Percentiles rank a stretch among this genome's conserved stretches.
Evolutionary conservation across 768 basidiomycete species (phyloP).

Genomic region (Calocybe gangraenosa): DNA sequence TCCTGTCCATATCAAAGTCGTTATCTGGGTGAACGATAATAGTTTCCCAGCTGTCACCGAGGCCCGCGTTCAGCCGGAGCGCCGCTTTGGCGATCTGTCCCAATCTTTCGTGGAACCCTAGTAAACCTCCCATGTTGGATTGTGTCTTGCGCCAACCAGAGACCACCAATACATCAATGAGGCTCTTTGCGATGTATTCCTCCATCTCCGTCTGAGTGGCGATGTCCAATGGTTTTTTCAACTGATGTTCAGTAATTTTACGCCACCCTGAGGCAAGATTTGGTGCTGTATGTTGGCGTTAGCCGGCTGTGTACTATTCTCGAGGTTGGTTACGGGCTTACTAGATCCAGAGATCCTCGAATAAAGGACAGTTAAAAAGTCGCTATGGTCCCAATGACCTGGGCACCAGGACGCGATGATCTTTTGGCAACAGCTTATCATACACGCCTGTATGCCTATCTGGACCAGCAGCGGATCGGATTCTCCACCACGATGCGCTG

Average conservation of each 20-base stretch:
- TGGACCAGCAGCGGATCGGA: slow-evolving; percentile 32
- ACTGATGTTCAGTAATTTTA: slow-evolving; percentile 22
- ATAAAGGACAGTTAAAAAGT: slow-evolving; percentile 32
- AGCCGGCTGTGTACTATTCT: no score
- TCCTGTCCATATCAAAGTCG: slow-evolving; percentile 22
- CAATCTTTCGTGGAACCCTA: slow-evolving; percentile 10
- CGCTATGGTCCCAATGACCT: slow-evolving; percentile 36
- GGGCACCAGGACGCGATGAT: slow-evolving; percentile 41
- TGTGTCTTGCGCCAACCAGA: slow-evolving; percentile 23
- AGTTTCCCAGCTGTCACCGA: slow-evolving; percentile 23
- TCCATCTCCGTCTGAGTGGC: slow-evolving; percentile 16
- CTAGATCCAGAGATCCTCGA: slow-evolving; percentile 33
- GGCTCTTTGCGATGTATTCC: slow-evolving; percentile 5
- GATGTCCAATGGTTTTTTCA: slow-evolving; percentile 16
- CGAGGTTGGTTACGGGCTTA: slow-evolving; percentile 11
- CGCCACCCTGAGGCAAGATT: slow-evolving; percentile 22
- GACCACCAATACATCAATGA: slow-evolving; percentile 22
- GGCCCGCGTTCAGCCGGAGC: slow-evolving; percentile 26
- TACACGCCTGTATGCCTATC: slow-evolving; percentile 36
- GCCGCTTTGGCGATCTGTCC: slow-evolving; percentile 25
- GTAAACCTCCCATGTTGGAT: slow-evolving; percentile 2
- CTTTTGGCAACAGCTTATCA: slow-evolving; percentile 32
- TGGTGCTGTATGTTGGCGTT: slow-evolving; percentile 10
- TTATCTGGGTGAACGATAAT: slow-evolving; percentile 22
- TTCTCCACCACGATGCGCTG: slow-evolving; percentile 18